Evolutionary conservation across 1,284 basidiomycete species (phyloP), one percentile per base, ranked within the genome.

Genomic region (Hypsizygus ulmarius): DNA sequence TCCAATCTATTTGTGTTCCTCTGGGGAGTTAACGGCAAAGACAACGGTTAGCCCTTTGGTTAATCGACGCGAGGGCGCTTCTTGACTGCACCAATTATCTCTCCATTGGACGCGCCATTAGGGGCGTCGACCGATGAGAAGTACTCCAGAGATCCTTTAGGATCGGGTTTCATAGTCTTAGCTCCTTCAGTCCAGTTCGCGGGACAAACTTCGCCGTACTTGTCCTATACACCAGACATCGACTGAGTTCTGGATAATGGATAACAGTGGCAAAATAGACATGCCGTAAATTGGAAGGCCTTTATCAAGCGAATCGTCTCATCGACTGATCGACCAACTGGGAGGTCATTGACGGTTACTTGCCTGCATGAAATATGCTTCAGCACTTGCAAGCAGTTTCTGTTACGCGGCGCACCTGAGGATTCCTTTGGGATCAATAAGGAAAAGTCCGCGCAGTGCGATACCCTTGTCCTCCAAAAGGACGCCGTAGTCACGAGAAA

Each of bases 161-260:
- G 86, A 65, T 87, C 81, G 11, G 85, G 74, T 67, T 90, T 90
- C 73, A 91, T 90, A 33, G 89, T 90, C 69, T 81, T 81, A 47
- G 70, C 64, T 29, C 87, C 86, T 61, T 86, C 79, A 14, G 71
- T 80, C 93, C 92, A 95, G 71, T 90, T 90, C 19, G 84, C 86
- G 16, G 92, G 92, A 77, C 92, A 95, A 42, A 93, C 90, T 67
- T 95, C 91, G 38, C 92, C 92, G 64, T 92, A 79, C 68, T 87
- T 75, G 57, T 94, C 91, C 86, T 89, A 53, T 3, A 50, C 11
- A 49, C 12, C 11, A 14, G 30, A 33, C 28, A 28, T 21, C 8
- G 8, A 3, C 33, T 35, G 30, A 32, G 16, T 40, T 12, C 14
- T 12, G 16, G 7, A 36, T 40, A 14, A 39, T 25, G 10, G 43